Conservation (phyloP, 305 asterid species). For the Withania somnifera region DNA sequence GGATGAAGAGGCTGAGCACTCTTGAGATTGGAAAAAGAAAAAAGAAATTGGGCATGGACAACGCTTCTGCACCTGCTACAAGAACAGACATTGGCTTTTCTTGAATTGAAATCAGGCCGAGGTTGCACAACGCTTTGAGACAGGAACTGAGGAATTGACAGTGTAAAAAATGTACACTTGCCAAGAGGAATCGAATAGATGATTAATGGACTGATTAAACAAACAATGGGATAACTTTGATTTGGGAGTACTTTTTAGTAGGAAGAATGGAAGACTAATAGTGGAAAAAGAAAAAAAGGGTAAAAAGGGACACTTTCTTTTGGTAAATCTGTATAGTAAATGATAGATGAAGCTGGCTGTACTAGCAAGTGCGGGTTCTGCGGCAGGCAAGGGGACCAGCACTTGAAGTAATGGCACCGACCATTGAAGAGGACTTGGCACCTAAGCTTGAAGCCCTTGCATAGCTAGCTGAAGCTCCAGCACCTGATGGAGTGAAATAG, state of each 20-base stretch:
- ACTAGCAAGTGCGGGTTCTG: constrained; percentile 64
- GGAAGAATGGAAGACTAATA: background rate
- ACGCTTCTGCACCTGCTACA: constrained; percentile 9
- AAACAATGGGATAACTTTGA: background rate
- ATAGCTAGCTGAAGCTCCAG: constrained; percentile 86
- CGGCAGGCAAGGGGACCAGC: constrained; percentile 80
- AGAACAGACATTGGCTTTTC: background rate
- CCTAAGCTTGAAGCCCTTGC: constrained; percentile 95
- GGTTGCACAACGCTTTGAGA: constrained; percentile 11
- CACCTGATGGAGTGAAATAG: constrained; percentile 83
- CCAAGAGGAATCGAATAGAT: background rate
- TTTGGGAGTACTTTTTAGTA: background rate
- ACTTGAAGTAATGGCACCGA: constrained; percentile 57
- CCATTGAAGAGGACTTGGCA: constrained; percentile 86
- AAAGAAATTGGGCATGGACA: background rate
- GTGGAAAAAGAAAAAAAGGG: background rate
- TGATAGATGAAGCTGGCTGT: background rate
- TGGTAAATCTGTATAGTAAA: background rate
- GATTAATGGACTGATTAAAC: constrained; percentile 1
- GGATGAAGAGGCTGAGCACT: background rate
- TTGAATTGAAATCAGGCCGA: constrained; percentile 8
- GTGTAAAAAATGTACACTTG: constrained; percentile 15
- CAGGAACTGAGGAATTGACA: constrained; percentile 1
- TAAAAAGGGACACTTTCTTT: background rate
- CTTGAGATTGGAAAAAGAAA: background rate